These are phyloP conservation scores for Cercophora scortea DNA, from an alignment of 495 filamentous ascomycete species.

Conservation along the genomic window DNA sequence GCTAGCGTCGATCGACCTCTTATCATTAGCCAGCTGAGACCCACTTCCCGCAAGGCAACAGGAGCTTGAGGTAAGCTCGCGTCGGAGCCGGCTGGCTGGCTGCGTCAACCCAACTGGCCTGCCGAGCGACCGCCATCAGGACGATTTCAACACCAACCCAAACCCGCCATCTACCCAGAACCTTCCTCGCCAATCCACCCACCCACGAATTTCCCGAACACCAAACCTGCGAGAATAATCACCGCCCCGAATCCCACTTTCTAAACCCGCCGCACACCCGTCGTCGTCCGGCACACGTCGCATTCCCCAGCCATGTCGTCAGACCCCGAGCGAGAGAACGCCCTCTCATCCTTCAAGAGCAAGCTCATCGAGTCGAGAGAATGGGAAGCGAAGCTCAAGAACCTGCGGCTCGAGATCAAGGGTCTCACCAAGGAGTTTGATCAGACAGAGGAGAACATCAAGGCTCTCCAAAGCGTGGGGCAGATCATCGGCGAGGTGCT, in stretches of 20 bases:
- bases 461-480: slow-evolving; percentile 96
- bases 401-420: slow-evolving; percentile 87
- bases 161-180: not conserved
- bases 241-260: too few relatives aligned
- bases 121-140: too few relatives aligned
- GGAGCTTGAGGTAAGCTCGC: slow-evolving; percentile 15
- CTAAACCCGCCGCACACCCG: too few relatives aligned
- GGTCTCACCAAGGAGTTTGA: slow-evolving; percentile 90
- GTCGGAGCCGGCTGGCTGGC: not conserved
- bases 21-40: not conserved
- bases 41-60: slow-evolving; percentile 9
- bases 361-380: slow-evolving; percentile 95
- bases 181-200: too few relatives aligned
- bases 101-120: not conserved
- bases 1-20: too few relatives aligned
- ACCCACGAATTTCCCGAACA: too few relatives aligned
- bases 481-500: slow-evolving; percentile 99
- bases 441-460: slow-evolving; percentile 98
- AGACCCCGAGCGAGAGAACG: slow-evolving; percentile 65
- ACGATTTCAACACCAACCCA: not conserved
- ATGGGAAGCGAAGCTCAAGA: slow-evolving; percentile 96
- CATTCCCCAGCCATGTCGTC: slow-evolving; percentile 26
- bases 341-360: slow-evolving; percentile 80
- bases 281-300: not conserved
- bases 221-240: too few relatives aligned